Base-by-base conservation (phyloP, 495 filamentous ascomycete species). In the Rhypophila decipiens region DNA sequence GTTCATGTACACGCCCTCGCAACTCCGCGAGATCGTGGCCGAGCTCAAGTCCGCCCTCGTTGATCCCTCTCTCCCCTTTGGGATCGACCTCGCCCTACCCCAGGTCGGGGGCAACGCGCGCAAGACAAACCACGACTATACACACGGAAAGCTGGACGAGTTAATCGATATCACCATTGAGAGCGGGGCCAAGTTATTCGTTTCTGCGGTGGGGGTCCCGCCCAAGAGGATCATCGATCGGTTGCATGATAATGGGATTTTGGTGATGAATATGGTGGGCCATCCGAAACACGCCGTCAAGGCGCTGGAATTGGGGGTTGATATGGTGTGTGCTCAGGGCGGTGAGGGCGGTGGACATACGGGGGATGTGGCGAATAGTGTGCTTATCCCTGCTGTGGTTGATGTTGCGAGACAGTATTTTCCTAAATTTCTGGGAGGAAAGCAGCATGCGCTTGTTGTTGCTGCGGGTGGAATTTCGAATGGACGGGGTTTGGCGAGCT, bases 221-320 rank as follows among this genome's bases (percentile, higher is more conserved):
- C 87, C 88, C 0, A 67, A 69, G 42, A 66, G 61, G 35, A 76
- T 86, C 2, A 79, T 95, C 24, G 78, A 86, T 57, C 61, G 76
- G 31, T 69, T 95, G 18, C 89, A 95, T 56, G 72, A 71, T 9
- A 84, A 80, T 0, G 86, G 85, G 1, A 82, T 95, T 24, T 59
- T 91, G 39, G 72, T 94, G 19, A 94, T 94, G 88, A 95, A 94
- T 61, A 95, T 95, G 89, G 88, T 94, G n/a, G 89, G 89, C 0
- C 80, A 84, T 41, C 88, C 88, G n/a, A 85, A 81, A 56, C 89
- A 95, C 62, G 88, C 88, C 0, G 75, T 78, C 56, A 93, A 94
- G 71, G 88, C 88, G 22, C 72, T 95, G 3, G 76, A 84, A 34
- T 73, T 79, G 0, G 89, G 88, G 10, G 86, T 89, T 13, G 88